Conservation (phyloP, 2,329 filamentous ascomycete genomes). For the Sclerotinia glacialis region DNA sequence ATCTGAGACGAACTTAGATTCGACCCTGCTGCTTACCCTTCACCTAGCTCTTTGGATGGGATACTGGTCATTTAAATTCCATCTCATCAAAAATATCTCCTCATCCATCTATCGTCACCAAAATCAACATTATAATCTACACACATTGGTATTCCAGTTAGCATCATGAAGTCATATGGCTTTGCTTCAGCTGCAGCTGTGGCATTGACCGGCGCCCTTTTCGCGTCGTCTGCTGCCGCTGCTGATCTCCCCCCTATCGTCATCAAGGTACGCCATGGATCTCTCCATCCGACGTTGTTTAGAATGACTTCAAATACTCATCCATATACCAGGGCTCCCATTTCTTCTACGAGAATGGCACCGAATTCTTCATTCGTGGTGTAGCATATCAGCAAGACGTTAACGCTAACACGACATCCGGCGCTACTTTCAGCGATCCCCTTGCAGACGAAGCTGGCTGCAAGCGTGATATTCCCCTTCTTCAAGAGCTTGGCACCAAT, state of each 20-base stretch:
- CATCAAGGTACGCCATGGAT: slow-evolving; percentile 41
- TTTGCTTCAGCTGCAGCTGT: slow-evolving; percentile 43
- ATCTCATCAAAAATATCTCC: slow-evolving; percentile 9
- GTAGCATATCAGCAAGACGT: slow-evolving; percentile 90
- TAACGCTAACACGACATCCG: slow-evolving; percentile 50
- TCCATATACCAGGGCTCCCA: slow-evolving; percentile 36
- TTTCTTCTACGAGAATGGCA: slow-evolving; percentile 53
- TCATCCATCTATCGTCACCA: slow-evolving; percentile 6
- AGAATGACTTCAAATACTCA: slow-evolving; percentile 17
- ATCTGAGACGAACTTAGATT: slow-evolving; percentile 1
- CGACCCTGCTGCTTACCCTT: not conserved
- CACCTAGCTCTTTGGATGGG: not conserved
- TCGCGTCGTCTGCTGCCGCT: slow-evolving; percentile 46
- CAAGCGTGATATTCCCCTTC: slow-evolving; percentile 79
- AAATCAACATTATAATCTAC: slow-evolving; percentile 30
- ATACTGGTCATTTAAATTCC: not conserved
- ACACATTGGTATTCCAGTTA: slow-evolving; percentile 15
- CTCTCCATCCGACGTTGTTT: not conserved
- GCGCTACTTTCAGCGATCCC: slow-evolving; percentile 71
- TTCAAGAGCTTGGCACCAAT: slow-evolving; percentile 80
- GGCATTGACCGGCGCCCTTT: slow-evolving; percentile 51
- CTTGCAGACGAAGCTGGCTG: slow-evolving; percentile 70
- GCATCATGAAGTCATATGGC: slow-evolving; percentile 53
- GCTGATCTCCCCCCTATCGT: slow-evolving; percentile 57
- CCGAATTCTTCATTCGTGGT: slow-evolving; percentile 91